A percentile compares a stretch with the other conserved stretches of the same genome.
phyloP scores from a whole-genome alignment of 257 asterid species.

The Solanum bulbocastanum region DNA sequence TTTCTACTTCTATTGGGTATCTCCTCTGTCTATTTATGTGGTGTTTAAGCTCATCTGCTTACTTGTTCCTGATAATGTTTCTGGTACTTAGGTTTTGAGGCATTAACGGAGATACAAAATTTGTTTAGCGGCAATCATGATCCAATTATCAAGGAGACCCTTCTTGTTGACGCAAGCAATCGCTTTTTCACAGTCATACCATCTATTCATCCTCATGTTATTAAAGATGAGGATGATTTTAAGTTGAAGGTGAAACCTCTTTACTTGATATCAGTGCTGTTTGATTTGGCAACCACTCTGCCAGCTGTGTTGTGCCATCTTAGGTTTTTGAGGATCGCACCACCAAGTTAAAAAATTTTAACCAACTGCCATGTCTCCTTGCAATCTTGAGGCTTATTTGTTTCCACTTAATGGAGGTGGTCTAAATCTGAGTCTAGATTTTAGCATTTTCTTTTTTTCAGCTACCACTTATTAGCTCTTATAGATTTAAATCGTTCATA shows the following conservation, averaged over 20 bases:
- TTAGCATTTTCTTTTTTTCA: neutral
- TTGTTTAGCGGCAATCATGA: conserved; percentile 31
- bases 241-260: conserved; percentile 53
- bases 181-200: conserved; percentile 90
- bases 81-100: conserved; percentile 70
- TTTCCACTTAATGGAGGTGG: neutral
- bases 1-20: conserved; percentile 1
- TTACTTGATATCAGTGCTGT: neutral
- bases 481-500: neutral
- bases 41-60: neutral
- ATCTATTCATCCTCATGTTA: conserved; percentile 85
- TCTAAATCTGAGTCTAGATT: neutral
- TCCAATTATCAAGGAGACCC: conserved; percentile 57
- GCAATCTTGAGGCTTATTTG: neutral
- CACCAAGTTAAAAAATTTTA: neutral
- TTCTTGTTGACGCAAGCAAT: conserved; percentile 87
- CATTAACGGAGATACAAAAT: conserved; percentile 88
- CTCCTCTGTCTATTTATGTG: neutral
- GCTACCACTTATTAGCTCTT: neutral
- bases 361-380: neutral
- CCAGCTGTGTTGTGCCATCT: neutral
- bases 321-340: neutral
- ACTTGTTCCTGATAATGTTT: conserved; percentile 1
- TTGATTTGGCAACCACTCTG: neutral
- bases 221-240: conserved; percentile 75